Evolutionary conservation across 2,329 filamentous ascomycete genomes (phyloP).

Genomic region (Exophiala phaeomuriformis): DNA sequence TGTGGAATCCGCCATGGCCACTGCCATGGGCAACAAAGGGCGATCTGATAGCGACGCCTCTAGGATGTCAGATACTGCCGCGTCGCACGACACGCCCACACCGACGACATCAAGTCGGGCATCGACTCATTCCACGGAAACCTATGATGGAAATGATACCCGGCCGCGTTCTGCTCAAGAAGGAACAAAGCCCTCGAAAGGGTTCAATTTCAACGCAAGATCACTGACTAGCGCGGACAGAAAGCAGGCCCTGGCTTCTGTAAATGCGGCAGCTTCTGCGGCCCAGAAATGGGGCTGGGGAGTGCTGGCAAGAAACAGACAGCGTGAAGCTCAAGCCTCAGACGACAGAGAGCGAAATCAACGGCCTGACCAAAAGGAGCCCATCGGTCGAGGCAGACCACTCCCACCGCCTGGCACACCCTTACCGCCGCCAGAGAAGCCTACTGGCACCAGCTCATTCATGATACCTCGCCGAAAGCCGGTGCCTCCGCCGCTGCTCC

Average conservation of each 20-base stretch:
- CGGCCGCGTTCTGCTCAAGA: conserved; percentile 14
- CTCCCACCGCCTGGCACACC: conserved; percentile 74
- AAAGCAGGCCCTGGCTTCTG: conserved; percentile 36
- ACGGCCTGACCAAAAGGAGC: conserved; percentile 50
- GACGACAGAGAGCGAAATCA: conserved; percentile 35
- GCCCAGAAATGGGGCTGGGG: conserved; percentile 55
- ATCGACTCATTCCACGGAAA: conserved; percentile 17
- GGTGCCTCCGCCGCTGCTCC: conserved; percentile 40
- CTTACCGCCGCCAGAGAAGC: conserved; percentile 60
- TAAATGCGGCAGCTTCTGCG: conserved; percentile 47
- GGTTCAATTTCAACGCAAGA: conserved; percentile 20
- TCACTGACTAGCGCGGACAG: conserved; percentile 32
- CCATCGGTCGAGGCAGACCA: conserved; percentile 75
- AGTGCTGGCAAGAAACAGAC: conserved; percentile 38
- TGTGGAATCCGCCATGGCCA: conserved; percentile 32
- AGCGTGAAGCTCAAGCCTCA: conserved; percentile 30
- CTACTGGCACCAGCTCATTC: conserved; percentile 49
- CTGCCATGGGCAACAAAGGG: conserved; percentile 30
- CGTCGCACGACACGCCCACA: conserved; percentile 14
- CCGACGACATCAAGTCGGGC: conserved; percentile 23
- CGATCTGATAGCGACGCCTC: conserved; percentile 45
- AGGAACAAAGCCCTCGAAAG: conserved; percentile 6
- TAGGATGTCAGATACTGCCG: conserved; percentile 37
- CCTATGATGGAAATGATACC: conserved; percentile 18
- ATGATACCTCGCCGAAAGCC: conserved; percentile 60